Base-by-base conservation (phyloP, 371 early-diverging fungal species). In the Mucor plumbeus region DNA sequence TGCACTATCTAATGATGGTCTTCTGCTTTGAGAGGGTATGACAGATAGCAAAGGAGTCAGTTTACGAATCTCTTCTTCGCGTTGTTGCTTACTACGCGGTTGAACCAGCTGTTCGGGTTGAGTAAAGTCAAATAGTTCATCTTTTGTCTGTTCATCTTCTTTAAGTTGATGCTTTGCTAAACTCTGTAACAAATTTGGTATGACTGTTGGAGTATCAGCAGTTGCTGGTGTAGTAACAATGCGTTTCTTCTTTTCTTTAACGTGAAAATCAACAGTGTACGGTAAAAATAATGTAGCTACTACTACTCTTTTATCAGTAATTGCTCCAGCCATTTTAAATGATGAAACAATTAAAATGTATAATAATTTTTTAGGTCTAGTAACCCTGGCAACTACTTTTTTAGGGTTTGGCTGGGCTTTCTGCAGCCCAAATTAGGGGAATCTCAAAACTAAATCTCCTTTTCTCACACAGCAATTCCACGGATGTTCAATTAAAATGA, bases 241-340 rank as follows among this genome's bases (percentile, higher is more conserved):
- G 13, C 50, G 60, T 38, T 50, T 63, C 36, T 69, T 73, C 39
- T 61, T 63, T 9, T 65, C 74, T 40, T 64, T 26, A n/a, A 73
- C 57, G 66, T 83, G 74, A 78, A 87, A 84, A 68, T 85, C 84
- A 67, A 86, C 87, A 21, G 91, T 89, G 61, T 85, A 85, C 1
- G 93, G 93, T 26, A 90, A 81, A 68, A 90, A 92, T 21, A 92
- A 72, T 17, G 89, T 85, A 9, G 86, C 91, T 10, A 90, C 83
- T 15, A 92, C 73, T 0, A 91, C 88, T 63, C 92, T 62, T 56
- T 78, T 76, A 36, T 69, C 73, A 13, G 81, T 76, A 57, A 80
- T 66, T 50, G 26, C 50, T 50, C 19, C 36, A 19, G 70, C 15
- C 72, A 73, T 69, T 41, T 35, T 38, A 26, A 7, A 19, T 26